Evolutionary conservation across 2,329 filamentous ascomycete species (phyloP).

Genomic region (Epichloe bromicola): DNA sequence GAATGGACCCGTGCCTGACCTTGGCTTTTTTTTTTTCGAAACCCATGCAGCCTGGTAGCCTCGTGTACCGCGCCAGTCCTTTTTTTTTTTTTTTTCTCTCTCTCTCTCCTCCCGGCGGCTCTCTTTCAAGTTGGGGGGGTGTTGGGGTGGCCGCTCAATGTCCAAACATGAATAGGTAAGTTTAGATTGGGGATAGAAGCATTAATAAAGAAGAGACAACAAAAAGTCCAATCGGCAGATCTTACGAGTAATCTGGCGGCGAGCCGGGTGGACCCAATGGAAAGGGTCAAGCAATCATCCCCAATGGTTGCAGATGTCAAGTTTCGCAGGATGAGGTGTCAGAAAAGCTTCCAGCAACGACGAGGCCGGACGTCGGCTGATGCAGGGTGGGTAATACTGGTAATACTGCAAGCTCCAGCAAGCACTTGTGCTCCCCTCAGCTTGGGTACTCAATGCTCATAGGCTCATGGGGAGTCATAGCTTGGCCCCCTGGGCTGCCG

Average conservation of each 20-base stretch:
- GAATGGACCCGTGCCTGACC: constrained; percentile 3
- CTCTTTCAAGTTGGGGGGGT: background rate
- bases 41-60: constrained; percentile 2
- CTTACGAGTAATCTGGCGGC: background rate
- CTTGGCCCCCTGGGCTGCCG: too few species aligned
- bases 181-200: background rate
- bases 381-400: background rate
- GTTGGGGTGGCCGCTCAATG: background rate
- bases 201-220: background rate
- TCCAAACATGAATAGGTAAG: background rate
- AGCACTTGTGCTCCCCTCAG: background rate
- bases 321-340: background rate
- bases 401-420: background rate
- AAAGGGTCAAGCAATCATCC: constrained; percentile 4
- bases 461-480: too few species aligned
- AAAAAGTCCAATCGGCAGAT: background rate
- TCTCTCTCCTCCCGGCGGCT: background rate
- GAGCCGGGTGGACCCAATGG: constrained; percentile 3
- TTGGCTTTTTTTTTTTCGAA: background rate
- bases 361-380: background rate
- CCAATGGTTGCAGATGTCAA: constrained; percentile 2
- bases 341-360: background rate
- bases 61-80: constrained; percentile 4
- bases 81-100: background rate
- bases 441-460: too few species aligned